Evolutionary conservation across 2,329 filamentous ascomycete species (phyloP).

Genomic region (Fusarium agapanthi): DNA sequence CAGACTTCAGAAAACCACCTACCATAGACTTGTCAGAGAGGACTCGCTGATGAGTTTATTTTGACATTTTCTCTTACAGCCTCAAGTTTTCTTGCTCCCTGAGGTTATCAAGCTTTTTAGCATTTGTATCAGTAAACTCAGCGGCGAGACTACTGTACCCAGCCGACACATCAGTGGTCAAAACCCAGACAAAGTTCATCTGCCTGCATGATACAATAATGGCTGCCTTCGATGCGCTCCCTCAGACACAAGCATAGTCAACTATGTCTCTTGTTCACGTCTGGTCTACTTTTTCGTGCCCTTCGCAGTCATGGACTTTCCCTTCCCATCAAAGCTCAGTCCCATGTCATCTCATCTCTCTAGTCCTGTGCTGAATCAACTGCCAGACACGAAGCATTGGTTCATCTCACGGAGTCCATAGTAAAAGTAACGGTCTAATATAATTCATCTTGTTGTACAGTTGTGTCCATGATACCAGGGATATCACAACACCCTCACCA

Average conservation of each 20-base stretch:
- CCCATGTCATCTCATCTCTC: background rate
- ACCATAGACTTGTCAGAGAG: background rate
- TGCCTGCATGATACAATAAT: background rate
- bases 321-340: background rate
- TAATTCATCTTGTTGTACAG: conserved; percentile 36
- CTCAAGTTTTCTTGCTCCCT: background rate
- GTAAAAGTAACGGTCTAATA: background rate
- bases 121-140: background rate
- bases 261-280: background rate
- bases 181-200: background rate
- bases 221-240: background rate
- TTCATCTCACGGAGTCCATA: background rate
- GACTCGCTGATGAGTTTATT: background rate
- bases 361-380: background rate
- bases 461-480: conserved; percentile 24
- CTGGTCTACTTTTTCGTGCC: background rate
- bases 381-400: too few species aligned
- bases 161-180: background rate
- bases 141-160: background rate
- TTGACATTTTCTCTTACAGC: background rate
- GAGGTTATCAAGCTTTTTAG: background rate
- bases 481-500: background rate
- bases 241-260: background rate
- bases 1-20: background rate
- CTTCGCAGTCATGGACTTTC: too few species aligned